These are phyloP conservation scores for Cymodocea nodosa DNA, from an alignment of 116 monocot species.

Conservation along the genomic window DNA sequence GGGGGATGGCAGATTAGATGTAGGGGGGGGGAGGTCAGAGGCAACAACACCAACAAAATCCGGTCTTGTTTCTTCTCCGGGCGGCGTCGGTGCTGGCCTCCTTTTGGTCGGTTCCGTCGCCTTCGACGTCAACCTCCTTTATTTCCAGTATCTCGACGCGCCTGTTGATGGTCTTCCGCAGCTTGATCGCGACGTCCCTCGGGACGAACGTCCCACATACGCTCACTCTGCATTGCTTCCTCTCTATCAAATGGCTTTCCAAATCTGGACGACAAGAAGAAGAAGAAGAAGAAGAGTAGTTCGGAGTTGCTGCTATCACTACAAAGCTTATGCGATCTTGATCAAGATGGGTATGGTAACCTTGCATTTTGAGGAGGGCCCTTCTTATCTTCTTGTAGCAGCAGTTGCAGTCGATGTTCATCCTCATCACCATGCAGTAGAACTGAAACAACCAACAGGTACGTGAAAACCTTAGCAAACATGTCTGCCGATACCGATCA, in stretches of 20 bases:
- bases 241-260: conserved; percentile 84
- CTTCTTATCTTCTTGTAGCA: conserved; percentile 63
- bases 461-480: not conserved
- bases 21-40: too few relatives aligned
- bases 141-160: conserved; percentile 77
- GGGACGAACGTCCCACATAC: conserved; percentile 58
- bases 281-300: not conserved
- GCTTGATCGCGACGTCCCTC: conserved; percentile 62
- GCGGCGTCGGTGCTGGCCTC: too few relatives aligned
- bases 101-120: not conserved
- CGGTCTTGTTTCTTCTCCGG: too few relatives aligned
- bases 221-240: conserved; percentile 57
- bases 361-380: conserved; percentile 70
- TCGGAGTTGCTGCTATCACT: too few relatives aligned
- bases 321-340: not conserved
- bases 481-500: not conserved
- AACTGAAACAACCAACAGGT: conserved; percentile 14
- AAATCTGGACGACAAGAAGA: conserved; percentile 27
- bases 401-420: conserved; percentile 86
- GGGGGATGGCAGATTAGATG: too few relatives aligned
- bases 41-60: too few relatives aligned
- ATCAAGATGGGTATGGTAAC: conserved; percentile 12
- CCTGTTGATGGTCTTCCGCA: conserved; percentile 66
- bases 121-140: conserved; percentile 20
- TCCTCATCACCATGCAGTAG: conserved; percentile 63